Evolutionary conservation across 768 basidiomycete species (phyloP), one percentile per base, ranked within the genome.

Genomic region (Thelephora ganbajun): DNA sequence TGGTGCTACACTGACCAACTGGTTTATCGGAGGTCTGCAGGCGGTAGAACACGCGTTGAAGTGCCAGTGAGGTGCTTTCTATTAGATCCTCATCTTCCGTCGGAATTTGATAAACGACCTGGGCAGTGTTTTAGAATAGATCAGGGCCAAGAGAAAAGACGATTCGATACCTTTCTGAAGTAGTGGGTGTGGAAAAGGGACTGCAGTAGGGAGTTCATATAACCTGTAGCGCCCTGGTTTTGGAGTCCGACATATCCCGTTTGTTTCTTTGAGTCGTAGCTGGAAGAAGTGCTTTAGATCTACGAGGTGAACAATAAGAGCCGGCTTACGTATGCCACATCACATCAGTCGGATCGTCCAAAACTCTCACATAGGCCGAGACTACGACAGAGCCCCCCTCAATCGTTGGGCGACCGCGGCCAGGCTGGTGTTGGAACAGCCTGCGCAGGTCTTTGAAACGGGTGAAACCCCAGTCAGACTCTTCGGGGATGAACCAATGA

Each of bases 401-500:
- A 54, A 99, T 96, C 19, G 93, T 96, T 14, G 96, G 83, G 44
- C 88, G 79, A 50, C 67, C 67, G 48, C 90, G 78, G 6, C 85
- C 83, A 51, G 93, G 90, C 60, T 90, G 84, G 2, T 77, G 62
- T 53, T 72, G 83, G 69, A 83, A 93, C 12, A 94, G 71, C 65
- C 98, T 98, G 56, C 93, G 80, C 46, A 99, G 71, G 67, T 99
- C 96, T 64, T 90, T 93, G 62, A 99, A 99, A 44, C 96, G 86
- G 50, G 96, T 98, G 67, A 99, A 99, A 46, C 96, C 96, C 96
- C 96, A 99, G 66, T 99, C 96, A 60, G 91, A 96, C 65, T 99
- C 96, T 67, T 99, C 96, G 49, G 91, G 78, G 61, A 97, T 94
- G 69, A 99, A 99, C 49, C 96, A 87, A 70, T 99, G 96, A 56